These are phyloP conservation scores for Lactarius sanguifluus DNA, from an alignment of 768 basidiomycete species.

Conservation along the genomic window DNA sequence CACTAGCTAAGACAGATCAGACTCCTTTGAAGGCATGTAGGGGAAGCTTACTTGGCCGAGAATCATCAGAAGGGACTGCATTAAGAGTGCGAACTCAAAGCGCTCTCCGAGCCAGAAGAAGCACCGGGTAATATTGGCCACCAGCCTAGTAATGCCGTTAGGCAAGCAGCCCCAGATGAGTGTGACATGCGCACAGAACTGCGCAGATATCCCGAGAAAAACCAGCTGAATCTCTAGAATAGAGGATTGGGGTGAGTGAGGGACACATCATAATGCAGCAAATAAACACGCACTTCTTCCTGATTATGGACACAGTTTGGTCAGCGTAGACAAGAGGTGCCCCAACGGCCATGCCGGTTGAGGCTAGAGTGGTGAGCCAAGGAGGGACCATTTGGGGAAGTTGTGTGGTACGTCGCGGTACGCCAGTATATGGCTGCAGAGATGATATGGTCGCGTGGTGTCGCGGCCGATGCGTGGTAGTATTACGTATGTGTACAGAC, in stretches of 20 bases:
- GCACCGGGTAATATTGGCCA: conserved; percentile 85
- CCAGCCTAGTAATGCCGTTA: conserved; percentile 45
- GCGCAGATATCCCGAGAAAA: conserved; percentile 87
- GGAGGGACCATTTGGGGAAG: conserved; percentile 40
- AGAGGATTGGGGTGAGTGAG: conserved; percentile 16
- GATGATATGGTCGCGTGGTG: not conserved
- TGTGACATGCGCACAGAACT: conserved; percentile 54
- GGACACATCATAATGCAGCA: conserved; percentile 6
- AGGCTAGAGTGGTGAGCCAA: conserved; percentile 70
- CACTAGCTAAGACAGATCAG: conserved; percentile 52
- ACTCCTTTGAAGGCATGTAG: conserved; percentile 11
- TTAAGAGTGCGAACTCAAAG: conserved; percentile 74
- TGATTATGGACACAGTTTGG: conserved; percentile 77
- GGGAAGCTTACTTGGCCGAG: conserved; percentile 61
- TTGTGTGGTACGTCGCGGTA: not conserved
- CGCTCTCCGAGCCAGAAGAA: conserved; percentile 87
- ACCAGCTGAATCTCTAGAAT: conserved; percentile 71
- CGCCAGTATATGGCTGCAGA: not conserved
- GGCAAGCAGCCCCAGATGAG: not conserved
- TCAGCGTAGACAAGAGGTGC: conserved; percentile 85
- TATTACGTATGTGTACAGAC: too few species aligned
- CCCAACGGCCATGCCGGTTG: conserved; percentile 80
- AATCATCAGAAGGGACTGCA: conserved; percentile 86
- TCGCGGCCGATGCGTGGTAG: too few species aligned
- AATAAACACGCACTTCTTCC: conserved; percentile 54